phyloP scores from a whole-genome alignment of 495 filamentous ascomycete species.

The Polyplosphaeria fusca region DNA sequence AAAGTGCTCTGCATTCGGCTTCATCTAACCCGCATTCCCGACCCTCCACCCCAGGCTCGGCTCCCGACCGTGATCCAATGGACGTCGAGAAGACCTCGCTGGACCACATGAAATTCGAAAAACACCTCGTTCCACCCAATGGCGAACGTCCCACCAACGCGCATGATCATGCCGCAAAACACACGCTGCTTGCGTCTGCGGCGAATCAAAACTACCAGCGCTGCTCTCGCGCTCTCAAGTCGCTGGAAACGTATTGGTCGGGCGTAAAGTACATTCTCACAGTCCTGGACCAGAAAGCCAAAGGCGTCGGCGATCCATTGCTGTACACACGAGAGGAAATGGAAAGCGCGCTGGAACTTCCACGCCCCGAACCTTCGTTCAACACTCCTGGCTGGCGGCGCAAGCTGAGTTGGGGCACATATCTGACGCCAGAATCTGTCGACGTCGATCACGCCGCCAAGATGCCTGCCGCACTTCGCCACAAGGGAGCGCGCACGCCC shows the following conservation, averaged over 20 bases:
- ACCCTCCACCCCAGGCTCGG: constrained; percentile 29
- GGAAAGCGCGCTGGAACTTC: constrained; percentile 55
- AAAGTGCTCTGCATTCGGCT: constrained; percentile 58
- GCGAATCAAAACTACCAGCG: constrained; percentile 77
- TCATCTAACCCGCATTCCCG: constrained; percentile 56
- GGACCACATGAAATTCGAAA: constrained; percentile 46
- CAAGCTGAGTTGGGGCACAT: constrained; percentile 38
- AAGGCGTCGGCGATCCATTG: constrained; percentile 77
- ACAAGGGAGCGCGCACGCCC: constrained; percentile 22
- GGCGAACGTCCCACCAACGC: constrained; percentile 2
- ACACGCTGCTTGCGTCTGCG: constrained; percentile 68
- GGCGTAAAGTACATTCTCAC: constrained; percentile 83
- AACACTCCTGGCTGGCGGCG: constrained; percentile 46
- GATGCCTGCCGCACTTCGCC: constrained; percentile 26
- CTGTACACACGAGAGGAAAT: constrained; percentile 76
- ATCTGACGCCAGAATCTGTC: constrained; percentile 27
- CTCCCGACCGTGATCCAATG: constrained; percentile 5
- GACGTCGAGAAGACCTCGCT: constrained; percentile 26
- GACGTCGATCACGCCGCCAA: constrained; percentile 15
- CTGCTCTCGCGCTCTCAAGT: constrained; percentile 75
- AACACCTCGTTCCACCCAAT: not conserved
- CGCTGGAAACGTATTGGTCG: constrained; percentile 75
- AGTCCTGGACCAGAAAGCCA: constrained; percentile 80
- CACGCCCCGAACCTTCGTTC: constrained; percentile 43
- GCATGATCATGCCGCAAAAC: constrained; percentile 47